Conservation (phyloP, 176 grass and related monocot genomes). For the Raddia distichophylla region DNA sequence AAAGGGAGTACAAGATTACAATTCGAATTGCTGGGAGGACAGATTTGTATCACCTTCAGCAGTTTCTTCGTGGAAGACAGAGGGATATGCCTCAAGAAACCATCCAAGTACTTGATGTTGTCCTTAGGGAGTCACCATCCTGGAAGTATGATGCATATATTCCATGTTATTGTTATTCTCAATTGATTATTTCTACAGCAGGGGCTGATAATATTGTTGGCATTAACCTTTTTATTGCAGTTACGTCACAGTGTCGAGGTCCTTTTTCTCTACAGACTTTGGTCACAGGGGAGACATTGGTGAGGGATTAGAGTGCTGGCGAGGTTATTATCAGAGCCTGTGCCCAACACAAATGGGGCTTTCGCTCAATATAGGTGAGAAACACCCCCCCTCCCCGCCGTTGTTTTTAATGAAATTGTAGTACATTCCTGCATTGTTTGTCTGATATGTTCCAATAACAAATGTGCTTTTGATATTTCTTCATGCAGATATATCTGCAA, state of each 20-base stretch:
- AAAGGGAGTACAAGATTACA: constrained; percentile 73
- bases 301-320: constrained; percentile 87
- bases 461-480: not conserved
- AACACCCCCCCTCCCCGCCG: not conserved
- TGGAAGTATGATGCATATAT: constrained; percentile 41
- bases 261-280: constrained; percentile 80
- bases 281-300: constrained; percentile 61
- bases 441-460: not conserved
- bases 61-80: constrained; percentile 62
- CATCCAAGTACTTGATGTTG: constrained; percentile 89
- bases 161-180: not conserved
- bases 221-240: constrained; percentile 39
- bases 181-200: not conserved
- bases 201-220: not conserved
- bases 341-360: constrained; percentile 86
- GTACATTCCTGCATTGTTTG: not conserved
- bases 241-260: constrained; percentile 70
- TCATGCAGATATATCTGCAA: constrained; percentile 80
- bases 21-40: constrained; percentile 66
- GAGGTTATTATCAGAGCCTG: constrained; percentile 91
- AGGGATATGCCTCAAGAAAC: constrained; percentile 85
- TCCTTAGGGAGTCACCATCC: constrained; percentile 78
- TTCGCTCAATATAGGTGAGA: constrained; percentile 74
- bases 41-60: constrained; percentile 63
- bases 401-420: not conserved